Base-by-base conservation (phyloP, 2,329 filamentous ascomycete genomes). In the Ceratocystis papillata region DNA sequence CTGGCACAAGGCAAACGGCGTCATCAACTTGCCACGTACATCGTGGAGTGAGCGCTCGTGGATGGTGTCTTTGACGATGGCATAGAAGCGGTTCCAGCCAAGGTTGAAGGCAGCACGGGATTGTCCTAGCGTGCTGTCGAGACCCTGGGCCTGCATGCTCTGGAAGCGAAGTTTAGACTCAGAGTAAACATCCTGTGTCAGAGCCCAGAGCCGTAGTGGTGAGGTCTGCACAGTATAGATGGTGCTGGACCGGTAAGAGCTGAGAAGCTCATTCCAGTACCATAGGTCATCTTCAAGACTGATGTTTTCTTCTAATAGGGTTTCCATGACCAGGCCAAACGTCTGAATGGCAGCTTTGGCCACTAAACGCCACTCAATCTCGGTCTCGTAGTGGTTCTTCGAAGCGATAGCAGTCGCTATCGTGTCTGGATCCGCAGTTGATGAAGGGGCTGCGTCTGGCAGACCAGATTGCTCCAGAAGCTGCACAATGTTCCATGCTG, bases 251-350 rank as follows among this genome's bases (percentile, higher is more conserved):
- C 84, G 81, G 70, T 90, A 87, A 0, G 90, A 95, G 8, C 84
- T 83, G 37, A 96, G 77, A 1, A 96, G 83, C 70, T 94, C 88
- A 72, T 96, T 90, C 94, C 94, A 99, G 74, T 97, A 97, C 85
- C 88, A 92, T 28, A 96, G 87, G 70, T 96, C 91, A 70, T 96
- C 87, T 71, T 86, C 89, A 20, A 99, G 76, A 0, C 87, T 87
- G 10, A 93, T 85, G 10, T 91, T 95, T 71, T 94, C 88, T 65
- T 93, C 87, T 10, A 96, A 77, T 2, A 97, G 80, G 0, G 83
- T 85, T 70, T 86, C 86, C 70, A 96, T 78, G 50, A 96, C 81
- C 62, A 89, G 78, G 3, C 93, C 93, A 72, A 96, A 95, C 0
- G 88, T 86, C 73, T 96, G 93, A n/a, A 92, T 85, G 0, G 92